Evolutionary conservation across 139 green algal species (phyloP), one percentile per base, ranked within the genome.

Genomic region (Nannochloris sp.): DNA sequence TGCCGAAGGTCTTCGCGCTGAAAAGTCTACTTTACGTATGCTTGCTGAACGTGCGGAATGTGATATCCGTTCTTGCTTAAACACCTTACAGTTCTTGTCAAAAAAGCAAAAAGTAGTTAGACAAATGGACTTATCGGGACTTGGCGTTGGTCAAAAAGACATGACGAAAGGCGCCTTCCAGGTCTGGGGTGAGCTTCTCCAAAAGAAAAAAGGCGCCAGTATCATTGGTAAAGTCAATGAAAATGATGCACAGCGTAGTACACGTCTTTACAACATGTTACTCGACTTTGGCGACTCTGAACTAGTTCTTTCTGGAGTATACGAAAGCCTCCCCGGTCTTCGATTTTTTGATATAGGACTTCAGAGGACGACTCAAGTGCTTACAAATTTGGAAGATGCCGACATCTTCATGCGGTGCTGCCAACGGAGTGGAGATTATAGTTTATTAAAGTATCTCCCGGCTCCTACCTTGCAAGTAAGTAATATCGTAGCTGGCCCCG

Each of bases 61-160:
- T 30, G 94, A 99, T 79, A 84, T 98, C 38, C 79, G 94, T 12
- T 64, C 88, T 6, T 95, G 85, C 76, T 83, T 99, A 23, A 96
- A 98, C 80, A 92, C 90, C 13, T 81, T 99, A 60, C 92, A 98
- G 79, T 73, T 78, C 30, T 35, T 78, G 24, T 14, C 64, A 24
- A 70, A 57, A 30, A 60, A 57, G n/a, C 61, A 66, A 33, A 54
- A n/a, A 5, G 31, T 32, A 32, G 54, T 85, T 30, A 64, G 61
- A 12, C 23, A 61, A 46, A 64, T 70, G 3, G 69, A 87, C 64
- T 35, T 85, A 24, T 37, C 65, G 25, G 42, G 60, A 10, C 48
- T 86, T 3, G 54, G 64, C 4, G 66, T 86, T 37, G 88, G 86
- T 24, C 61, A 85, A 58, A 96, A 96, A 75, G 89, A 96, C 68